Evolutionary conservation across 352 stramenopile species (phyloP).

Genomic region (Pythium guiyangense): DNA sequence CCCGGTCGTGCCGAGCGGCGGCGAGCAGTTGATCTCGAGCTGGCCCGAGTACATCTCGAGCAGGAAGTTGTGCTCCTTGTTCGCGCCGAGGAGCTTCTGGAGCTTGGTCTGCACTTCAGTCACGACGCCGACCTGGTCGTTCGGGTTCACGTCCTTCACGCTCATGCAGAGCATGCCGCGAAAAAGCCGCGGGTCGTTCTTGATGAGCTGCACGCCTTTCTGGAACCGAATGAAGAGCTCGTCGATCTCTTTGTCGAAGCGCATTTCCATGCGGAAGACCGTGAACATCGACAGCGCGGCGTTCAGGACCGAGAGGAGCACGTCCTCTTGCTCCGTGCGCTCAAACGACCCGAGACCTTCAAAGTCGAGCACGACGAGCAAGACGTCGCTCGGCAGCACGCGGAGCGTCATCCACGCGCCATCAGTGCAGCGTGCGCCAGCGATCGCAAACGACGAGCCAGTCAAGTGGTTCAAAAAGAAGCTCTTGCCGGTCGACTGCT

Average conservation of each 20-base stretch:
- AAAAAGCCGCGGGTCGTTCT: conserved; percentile 56
- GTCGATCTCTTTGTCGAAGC: conserved; percentile 74
- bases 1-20: conserved; percentile 51
- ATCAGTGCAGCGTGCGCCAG: no score
- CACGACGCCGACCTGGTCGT: conserved; percentile 45
- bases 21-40: conserved; percentile 61
- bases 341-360: conserved; percentile 75
- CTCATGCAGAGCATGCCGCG: conserved; percentile 57
- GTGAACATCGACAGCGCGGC: conserved; percentile 67
- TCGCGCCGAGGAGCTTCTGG: conserved; percentile 34
- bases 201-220: conserved; percentile 60
- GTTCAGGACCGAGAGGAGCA: conserved; percentile 71
- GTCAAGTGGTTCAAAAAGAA: no score
- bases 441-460: no score
- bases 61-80: conserved; percentile 59
- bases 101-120: conserved; percentile 63
- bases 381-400: conserved; percentile 27
- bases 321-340: conserved; percentile 67
- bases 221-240: conserved; percentile 65
- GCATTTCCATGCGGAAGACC: conserved; percentile 76
- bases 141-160: conserved; percentile 73
- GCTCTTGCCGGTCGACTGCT: no score
- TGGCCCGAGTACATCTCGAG: conserved; percentile 58
- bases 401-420: no score
- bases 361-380: conserved; percentile 78